These are phyloP conservation scores for Apiotrichum mycotoxinovorans DNA, from an alignment of 1,284 basidiomycete species.

Conservation along the genomic window DNA sequence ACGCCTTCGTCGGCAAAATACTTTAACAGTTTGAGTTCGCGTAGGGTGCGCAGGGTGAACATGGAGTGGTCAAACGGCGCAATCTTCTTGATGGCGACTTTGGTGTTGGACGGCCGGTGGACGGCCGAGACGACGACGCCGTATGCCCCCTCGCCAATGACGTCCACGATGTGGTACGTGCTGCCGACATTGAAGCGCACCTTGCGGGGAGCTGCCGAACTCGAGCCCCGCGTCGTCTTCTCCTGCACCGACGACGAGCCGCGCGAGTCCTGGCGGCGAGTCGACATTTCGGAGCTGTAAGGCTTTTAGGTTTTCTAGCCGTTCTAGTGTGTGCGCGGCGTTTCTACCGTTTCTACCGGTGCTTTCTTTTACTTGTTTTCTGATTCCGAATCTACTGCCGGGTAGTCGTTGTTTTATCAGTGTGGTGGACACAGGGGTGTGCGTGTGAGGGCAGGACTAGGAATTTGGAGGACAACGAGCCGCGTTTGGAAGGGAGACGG, in stretches of 20 bases:
- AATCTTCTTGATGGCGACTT: constrained; percentile 88
- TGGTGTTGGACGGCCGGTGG: constrained; percentile 71
- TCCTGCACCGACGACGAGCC: constrained; percentile 23
- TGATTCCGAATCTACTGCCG: too few relatives aligned
- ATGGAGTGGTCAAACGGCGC: constrained; percentile 88
- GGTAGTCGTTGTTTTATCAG: too few relatives aligned
- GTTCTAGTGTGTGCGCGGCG: not conserved
- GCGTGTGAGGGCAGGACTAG: too few relatives aligned
- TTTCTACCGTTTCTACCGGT: not conserved
- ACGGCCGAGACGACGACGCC: constrained; percentile 77
- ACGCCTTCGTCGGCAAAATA: constrained; percentile 86
- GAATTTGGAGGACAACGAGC: too few relatives aligned
- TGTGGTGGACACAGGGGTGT: too few relatives aligned
- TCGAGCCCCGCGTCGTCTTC: constrained; percentile 38
- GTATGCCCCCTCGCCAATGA: constrained; percentile 81
- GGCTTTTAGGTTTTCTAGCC: not conserved
- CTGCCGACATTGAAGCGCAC: constrained; percentile 78
- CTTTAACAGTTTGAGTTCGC: constrained; percentile 83
- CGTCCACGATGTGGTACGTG: constrained; percentile 83
- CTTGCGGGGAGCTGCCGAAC: constrained; percentile 66
- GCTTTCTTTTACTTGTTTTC: too few relatives aligned
- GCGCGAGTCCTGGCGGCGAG: constrained; percentile 2
- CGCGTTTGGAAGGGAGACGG: too few relatives aligned
- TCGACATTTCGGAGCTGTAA: not conserved
- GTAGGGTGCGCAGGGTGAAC: constrained; percentile 79